phyloP scores from a whole-genome alignment of 345 rosid species.

The Brassica rapa region DNA sequence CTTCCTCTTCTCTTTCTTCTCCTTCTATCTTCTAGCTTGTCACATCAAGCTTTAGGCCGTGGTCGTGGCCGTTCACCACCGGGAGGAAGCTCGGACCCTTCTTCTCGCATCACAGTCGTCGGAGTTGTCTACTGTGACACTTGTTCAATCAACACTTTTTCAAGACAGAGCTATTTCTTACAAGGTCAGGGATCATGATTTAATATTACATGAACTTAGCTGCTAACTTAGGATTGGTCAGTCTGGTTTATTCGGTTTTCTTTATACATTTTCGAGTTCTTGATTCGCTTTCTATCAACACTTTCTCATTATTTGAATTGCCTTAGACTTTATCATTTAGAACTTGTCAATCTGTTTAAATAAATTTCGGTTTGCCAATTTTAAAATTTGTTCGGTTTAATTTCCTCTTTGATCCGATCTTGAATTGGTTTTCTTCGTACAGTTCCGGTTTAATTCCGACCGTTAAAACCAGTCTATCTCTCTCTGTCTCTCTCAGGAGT shows the following conservation, averaged over 20 bases:
- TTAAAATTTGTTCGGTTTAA: not conserved
- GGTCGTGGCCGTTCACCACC: conserved; percentile 28
- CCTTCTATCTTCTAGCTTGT: conserved; percentile 45
- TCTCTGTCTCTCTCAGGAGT: conserved; percentile 47
- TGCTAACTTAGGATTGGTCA: not conserved
- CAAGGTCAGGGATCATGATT: conserved; percentile 54
- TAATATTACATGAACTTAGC: not conserved
- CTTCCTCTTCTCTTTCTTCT: conserved; percentile 40
- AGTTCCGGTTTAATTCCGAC: not conserved
- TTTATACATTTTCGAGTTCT: not conserved
- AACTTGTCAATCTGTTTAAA: not conserved
- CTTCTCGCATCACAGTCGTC: conserved; percentile 64
- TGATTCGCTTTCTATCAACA: not conserved
- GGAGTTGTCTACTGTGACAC: conserved; percentile 83
- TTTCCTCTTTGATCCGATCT: not conserved
- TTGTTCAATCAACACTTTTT: conserved; percentile 62
- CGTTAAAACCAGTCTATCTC: not conserved
- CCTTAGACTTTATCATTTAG: not conserved
- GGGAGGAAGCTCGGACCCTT: conserved; percentile 37
- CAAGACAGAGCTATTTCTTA: conserved; percentile 82
- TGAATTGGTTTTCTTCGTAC: not conserved
- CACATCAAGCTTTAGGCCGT: conserved; percentile 32
- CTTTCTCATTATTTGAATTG: conserved; percentile 9
- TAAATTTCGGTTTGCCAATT: not conserved
- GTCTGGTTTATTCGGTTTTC: not conserved